Evolutionary conservation across 1,139 yeast species (phyloP).

Genomic region (Geotrichum restrictum): DNA sequence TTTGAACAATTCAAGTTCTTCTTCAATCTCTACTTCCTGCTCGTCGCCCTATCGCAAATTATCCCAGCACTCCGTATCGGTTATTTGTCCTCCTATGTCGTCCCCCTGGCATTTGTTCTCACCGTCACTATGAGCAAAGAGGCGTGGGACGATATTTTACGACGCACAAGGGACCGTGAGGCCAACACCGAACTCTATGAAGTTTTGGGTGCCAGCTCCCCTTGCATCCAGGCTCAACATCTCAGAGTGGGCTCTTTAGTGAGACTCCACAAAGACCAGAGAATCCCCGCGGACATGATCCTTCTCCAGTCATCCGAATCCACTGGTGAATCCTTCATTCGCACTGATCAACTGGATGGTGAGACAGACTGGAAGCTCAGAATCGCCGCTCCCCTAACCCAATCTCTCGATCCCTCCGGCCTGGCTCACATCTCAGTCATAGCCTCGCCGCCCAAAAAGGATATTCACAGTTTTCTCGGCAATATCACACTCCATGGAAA

Average conservation of each 20-base stretch:
- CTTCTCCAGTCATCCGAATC: constrained; percentile 76
- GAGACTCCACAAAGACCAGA: constrained; percentile 70
- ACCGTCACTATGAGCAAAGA: constrained; percentile 93
- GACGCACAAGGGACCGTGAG: constrained; percentile 85
- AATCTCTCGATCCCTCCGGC: constrained; percentile 48
- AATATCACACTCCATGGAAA: constrained; percentile 55
- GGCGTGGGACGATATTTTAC: constrained; percentile 86
- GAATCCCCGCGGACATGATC: constrained; percentile 92
- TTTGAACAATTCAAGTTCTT: constrained; percentile 97
- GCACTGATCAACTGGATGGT: constrained; percentile 97
- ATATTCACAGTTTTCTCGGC: constrained; percentile 79
- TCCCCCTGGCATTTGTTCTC: constrained; percentile 88
- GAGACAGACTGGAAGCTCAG: constrained; percentile 98
- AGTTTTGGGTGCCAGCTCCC: constrained; percentile 44
- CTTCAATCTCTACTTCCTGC: constrained; percentile 82
- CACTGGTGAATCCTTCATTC: constrained; percentile 83
- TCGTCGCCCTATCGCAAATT: constrained; percentile 91
- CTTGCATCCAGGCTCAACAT: constrained; percentile 55
- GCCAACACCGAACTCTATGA: constrained; percentile 81
- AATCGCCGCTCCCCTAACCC: constrained; percentile 71
- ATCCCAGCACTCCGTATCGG: constrained; percentile 92
- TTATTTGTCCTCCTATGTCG: constrained; percentile 84
- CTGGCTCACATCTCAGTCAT: constrained; percentile 52
- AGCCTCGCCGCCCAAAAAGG: constrained; percentile 75
- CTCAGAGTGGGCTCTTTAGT: constrained; percentile 84